phyloP scores from a whole-genome alignment of 31 red algal genomes.

The Porphyra umbilicalis region DNA sequence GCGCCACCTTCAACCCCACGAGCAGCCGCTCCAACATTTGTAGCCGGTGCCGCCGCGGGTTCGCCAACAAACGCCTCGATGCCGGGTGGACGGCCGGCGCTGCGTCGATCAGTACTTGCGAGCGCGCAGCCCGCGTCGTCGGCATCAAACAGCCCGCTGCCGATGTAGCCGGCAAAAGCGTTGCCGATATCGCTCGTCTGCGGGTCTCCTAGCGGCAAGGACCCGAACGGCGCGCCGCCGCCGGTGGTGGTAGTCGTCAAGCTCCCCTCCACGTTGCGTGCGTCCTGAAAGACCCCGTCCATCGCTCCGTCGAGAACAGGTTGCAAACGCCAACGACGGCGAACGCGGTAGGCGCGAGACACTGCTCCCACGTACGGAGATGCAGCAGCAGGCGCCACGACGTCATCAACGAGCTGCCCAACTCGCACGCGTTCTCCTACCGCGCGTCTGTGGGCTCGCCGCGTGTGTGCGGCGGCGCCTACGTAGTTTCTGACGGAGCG shows the following conservation, averaged over 20 bases:
- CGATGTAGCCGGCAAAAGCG: neutral
- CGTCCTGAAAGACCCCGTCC: neutral
- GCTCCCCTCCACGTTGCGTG: neutral
- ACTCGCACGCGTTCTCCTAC: too few relatives aligned
- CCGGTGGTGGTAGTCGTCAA: neutral
- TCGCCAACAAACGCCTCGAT: neutral
- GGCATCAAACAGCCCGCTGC: neutral
- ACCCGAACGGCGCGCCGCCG: neutral
- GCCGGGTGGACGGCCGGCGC: neutral
- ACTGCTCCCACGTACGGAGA: neutral
- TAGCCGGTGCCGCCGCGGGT: too few relatives aligned
- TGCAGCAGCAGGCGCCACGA: neutral
- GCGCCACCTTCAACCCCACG: too few relatives aligned
- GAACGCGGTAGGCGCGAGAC: neutral
- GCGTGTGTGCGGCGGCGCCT: too few relatives aligned
- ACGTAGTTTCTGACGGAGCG: too few relatives aligned
- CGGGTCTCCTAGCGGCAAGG: too few relatives aligned
- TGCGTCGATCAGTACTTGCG: neutral
- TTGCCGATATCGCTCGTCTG: too few relatives aligned
- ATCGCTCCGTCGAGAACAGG: neutral
- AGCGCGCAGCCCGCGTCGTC: neutral
- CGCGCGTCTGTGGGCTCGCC: too few relatives aligned
- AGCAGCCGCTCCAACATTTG: too few relatives aligned
- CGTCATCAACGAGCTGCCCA: slow-evolving; percentile 1
- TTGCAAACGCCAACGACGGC: neutral